Evolutionary conservation across 202 grass and related monocot genomes (phyloP), one percentile per base, ranked within the genome.

Genomic region (Miscanthus sacchariflorus): DNA sequence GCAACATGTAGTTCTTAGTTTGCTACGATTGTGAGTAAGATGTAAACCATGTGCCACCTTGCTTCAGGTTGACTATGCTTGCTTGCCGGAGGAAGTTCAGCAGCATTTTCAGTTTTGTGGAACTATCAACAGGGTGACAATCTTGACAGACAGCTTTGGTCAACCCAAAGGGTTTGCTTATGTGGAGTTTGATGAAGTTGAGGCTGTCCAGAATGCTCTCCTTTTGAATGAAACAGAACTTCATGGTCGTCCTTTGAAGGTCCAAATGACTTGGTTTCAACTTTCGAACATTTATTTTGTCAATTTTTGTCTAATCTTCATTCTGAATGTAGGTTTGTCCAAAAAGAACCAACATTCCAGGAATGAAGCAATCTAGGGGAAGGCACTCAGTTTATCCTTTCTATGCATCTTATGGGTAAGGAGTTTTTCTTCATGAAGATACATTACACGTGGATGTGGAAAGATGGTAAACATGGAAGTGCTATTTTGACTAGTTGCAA

Each of bases 91-190:
- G 78, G 90, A 92, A 82, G 87, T 94, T 61, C 93, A 92, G 75
- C 87, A 88, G 82, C 93, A 92, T 85, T 94, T 94, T 88, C 93
- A 94, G 76, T 90, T 83, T 38, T 92, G 93, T 85, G 93, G 93
- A 50, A 94, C 90, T 36, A 73, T 94, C 58, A 94, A 94, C 87
- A 84, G 93, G 23, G 93, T 94, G n/a, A 94, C 93, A 18, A 94
- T 94, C 70, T 52, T 94, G 81, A 88, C 90, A 36, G 87, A 90
- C 77, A 87, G 67, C 39, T 85, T 89, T 87, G 93, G 93, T 61
- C 93, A 92, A 63, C 93, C 93, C 3, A 94, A 94, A 79, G 93
- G 90, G 12, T 94, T 94, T 83, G 92, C 93, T 42, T 94, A 94
- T 82, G 93, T 92, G 70, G 93, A 94, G 38, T 94, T 94, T 83